Evolutionary conservation across 441 rosid genomes (phyloP), one percentile per base, ranked within the genome.

Genomic region (Pelargonium fulgidum): DNA sequence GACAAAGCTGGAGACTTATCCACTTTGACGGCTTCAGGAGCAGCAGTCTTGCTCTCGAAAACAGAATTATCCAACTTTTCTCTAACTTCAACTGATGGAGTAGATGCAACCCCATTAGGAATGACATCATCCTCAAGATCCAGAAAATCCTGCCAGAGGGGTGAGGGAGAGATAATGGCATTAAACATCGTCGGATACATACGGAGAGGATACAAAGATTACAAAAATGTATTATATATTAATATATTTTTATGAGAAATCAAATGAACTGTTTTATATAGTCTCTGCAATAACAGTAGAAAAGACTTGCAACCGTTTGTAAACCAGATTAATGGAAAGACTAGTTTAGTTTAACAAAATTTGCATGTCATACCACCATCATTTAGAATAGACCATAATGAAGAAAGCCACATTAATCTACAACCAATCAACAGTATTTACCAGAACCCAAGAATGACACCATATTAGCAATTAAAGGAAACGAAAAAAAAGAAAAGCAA

Each of bases 111-210:
- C 69, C 75, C 83, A 72, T 67, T 76, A 68, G 74, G 39, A 72
- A 68, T 14, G 54, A 70, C 81, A 62, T 87, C 93, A 76, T 87
- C 90, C 70, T 90, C 99, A 85, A 86, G 72, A 62, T 88, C 96
- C 75, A 89, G 62, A 74, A 72, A 78, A 78, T 91, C 94, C 99
- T 93, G 79, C 59, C 69, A 74, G 66, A 26, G 33, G 33, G 33
- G 3, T 26, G 33, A 26, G 33, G 33, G 42, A 44, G 48, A 36
- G 42, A 44, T 24, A 68, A 64, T 8, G 20, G 45, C 6, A 22
- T 63, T 14, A 19, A 54, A 16, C 6, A 54, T 54, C 6, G 17
- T 14, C 61, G 17, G 22, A 17, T 4, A 17, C 61, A 54, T 54
- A 20, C 7, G 6, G 22, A 16, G 11, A 20, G 7, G 22, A 54